Conservation (phyloP, 257 asterid genomes). For the Lycium barbarum region DNA sequence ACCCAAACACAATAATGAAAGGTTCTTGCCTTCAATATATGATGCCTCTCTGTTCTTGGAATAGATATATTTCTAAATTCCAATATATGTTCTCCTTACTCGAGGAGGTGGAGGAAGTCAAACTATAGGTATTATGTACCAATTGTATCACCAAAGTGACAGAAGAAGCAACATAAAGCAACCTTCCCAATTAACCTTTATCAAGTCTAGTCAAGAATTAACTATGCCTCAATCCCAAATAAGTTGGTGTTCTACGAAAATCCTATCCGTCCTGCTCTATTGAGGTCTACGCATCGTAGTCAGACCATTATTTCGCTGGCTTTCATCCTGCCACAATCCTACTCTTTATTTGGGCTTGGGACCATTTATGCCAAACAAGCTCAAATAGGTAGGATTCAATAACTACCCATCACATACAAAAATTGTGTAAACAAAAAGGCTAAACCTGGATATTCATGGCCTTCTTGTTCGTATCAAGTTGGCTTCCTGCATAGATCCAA, state of each 20-base stretch:
- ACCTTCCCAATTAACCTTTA: neutral
- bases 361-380: neutral
- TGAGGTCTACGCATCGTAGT: neutral
- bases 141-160: neutral
- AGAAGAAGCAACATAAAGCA: neutral
- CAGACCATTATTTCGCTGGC: neutral
- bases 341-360: neutral
- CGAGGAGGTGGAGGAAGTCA: neutral
- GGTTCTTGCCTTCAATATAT: neutral
- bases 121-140: neutral
- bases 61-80: too few species aligned
- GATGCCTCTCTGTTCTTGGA: too few species aligned
- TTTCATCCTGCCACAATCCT: neutral
- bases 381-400: slow-evolving; percentile 9
- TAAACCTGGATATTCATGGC: slow-evolving; percentile 83
- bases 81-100: neutral
- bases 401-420: neutral
- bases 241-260: neutral
- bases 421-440: neutral
- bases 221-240: neutral
- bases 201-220: neutral
- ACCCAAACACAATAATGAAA: neutral
- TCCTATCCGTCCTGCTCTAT: neutral
- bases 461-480: slow-evolving; percentile 81
- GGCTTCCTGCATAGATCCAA: slow-evolving; percentile 67